phyloP scores from a whole-genome alignment of 192 early-diverging fungal genomes.

The Gonapodya prolifera region DNA sequence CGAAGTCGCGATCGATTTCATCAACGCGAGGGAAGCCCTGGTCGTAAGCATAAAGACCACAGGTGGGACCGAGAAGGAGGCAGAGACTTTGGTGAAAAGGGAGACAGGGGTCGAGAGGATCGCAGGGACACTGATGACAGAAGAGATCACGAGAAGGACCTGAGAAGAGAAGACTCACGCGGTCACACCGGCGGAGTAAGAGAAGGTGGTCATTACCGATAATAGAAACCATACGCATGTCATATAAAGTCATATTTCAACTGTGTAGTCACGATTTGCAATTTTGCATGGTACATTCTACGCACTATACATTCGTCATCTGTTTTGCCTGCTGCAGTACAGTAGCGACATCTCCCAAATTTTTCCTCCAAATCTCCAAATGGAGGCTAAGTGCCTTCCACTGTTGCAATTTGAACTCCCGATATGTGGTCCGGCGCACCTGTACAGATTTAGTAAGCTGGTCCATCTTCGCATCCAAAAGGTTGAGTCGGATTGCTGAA shows the following conservation, averaged over 20 bases:
- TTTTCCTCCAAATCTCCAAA: constrained; percentile 66
- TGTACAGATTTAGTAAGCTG: constrained; percentile 71
- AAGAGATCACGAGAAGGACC: neutral
- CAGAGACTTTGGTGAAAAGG: neutral
- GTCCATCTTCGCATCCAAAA: constrained; percentile 91
- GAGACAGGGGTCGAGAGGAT: neutral
- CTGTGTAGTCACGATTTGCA: neutral
- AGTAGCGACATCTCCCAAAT: constrained; percentile 63
- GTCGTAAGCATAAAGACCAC: neutral
- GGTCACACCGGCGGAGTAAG: too few species aligned
- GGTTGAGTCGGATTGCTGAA: constrained; percentile 63
- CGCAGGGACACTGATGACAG: neutral
- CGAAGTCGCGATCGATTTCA: neutral
- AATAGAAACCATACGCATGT: neutral
- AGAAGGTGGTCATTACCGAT: too few species aligned
- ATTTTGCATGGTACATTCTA: neutral
- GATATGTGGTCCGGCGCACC: constrained; percentile 72
- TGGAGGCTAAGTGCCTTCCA: constrained; percentile 62
- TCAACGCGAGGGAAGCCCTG: neutral
- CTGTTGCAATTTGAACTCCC: constrained; percentile 66
- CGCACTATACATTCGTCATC: constrained; percentile 15
- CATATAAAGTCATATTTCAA: neutral
- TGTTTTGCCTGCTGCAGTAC: constrained; percentile 81
- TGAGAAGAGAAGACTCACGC: neutral
- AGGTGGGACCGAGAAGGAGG: neutral